Evolutionary conservation across 179 eudicot species (phyloP), one percentile per base, ranked within the genome.

Genomic region (Gypsophila paniculata): DNA sequence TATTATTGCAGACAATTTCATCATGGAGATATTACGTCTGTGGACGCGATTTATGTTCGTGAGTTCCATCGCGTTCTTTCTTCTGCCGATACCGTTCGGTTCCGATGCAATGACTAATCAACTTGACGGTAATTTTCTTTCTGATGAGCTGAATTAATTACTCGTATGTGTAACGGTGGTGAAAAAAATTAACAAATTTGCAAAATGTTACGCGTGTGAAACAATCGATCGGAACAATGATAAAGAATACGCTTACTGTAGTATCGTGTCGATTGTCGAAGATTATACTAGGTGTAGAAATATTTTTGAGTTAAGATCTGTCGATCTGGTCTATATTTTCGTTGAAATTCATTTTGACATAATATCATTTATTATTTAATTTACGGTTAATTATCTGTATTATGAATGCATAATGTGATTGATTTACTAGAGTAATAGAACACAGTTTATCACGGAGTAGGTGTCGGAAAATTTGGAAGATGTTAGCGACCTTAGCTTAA

Each of bases 121-220:
- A 52, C 68, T 48, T 29, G 82, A 80, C 34, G 75, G 82, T 80
- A 53, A 54, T 8, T 53, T 32, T 62, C 26, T 75, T 57, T 71
- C n/a, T n/a, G n/a, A n/a, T n/a, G n/a, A n/a, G n/a, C n/a, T n/a
- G n/a, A n/a, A n/a, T n/a, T n/a, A n/a, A n/a, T n/a, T n/a, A 42
- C 39, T 19, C 19, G 51, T 42, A 64, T 25, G 52, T 34, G 22
- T 64, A 10, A 39, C 25, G 14, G 52, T 8, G 10, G 25, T 18
- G 52, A n/a, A 36, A 26, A 23, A 14, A 39, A 11, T 46, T 23
- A 46, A 21, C n/a, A 19, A 23, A 44, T 65, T 65, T 11, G 54
- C 36, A 5, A 34, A 38, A 11, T 26, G 17, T 39, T 36, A 21
- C 17, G 48, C 17, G 1, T 4, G 22, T 61, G 1, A 32, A 4